Conservation (phyloP, 768 basidiomycete genomes). For the Mrakia gelida region DNA sequence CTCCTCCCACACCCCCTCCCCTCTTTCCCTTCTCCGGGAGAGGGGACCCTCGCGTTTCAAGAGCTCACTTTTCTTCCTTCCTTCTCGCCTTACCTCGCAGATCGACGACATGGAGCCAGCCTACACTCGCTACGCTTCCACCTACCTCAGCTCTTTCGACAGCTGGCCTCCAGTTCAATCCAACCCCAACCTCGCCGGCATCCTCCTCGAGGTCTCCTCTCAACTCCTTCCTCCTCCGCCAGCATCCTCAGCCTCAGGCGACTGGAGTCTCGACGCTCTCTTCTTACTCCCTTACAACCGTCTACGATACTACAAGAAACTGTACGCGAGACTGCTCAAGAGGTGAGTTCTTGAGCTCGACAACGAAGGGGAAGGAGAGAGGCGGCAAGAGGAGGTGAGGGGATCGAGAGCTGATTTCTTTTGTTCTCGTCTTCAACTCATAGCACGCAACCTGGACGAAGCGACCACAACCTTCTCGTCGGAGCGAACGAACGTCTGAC, state of each 20-base stretch:
- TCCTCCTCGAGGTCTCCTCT: constrained; percentile 66
- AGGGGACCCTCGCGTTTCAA: neutral
- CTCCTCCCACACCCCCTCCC: neutral
- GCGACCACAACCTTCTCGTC: constrained; percentile 75
- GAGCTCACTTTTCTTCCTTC: neutral
- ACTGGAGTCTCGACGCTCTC: constrained; percentile 80
- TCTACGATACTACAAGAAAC: constrained; percentile 83
- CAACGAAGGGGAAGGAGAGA: neutral
- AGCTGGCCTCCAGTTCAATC: constrained; percentile 70
- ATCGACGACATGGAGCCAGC: constrained; percentile 86
- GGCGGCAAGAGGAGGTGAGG: neutral
- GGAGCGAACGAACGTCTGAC: constrained; percentile 79
- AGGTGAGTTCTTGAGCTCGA: constrained; percentile 40
- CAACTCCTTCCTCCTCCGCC: constrained; percentile 44
- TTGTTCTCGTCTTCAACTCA: neutral
- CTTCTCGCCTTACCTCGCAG: constrained; percentile 48
- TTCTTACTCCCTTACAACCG: constrained; percentile 81
- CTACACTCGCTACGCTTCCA: constrained; percentile 73
- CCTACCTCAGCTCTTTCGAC: constrained; percentile 74
- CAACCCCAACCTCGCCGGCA: constrained; percentile 64
- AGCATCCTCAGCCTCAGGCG: constrained; percentile 36
- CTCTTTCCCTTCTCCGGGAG: neutral
- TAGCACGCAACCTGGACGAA: constrained; percentile 61
- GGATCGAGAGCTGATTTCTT: neutral
- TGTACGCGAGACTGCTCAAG: constrained; percentile 79